Evolutionary conservation across 2,329 filamentous ascomycete species (phyloP), one percentile per base, ranked within the genome.

Genomic region (Alternaria sp.): DNA sequence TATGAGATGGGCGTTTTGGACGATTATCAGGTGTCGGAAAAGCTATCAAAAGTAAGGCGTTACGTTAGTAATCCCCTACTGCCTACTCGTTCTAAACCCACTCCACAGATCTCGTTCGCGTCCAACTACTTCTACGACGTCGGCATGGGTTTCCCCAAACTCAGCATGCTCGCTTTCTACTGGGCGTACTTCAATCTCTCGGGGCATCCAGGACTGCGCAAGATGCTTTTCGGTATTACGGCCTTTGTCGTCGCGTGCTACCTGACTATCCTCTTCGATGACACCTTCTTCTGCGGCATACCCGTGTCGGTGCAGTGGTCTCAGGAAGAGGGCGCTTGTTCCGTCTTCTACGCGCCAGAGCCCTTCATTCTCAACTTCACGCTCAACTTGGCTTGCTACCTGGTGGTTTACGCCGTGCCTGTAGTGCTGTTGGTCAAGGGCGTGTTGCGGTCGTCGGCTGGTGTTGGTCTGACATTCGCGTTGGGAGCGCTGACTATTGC

Each of bases 361-460:
- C 66, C 65, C 0, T 69, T 69, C n/a, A 69, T 69, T 24, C 41
- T 69, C n/a, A 67, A 69, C 58, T 69, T 69, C n/a, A 67, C 66
- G 0, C 61, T 69, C 24, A 69, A 69, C 5, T 26, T 69, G 21
- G 65, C 66, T 2, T 69, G 66, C 23, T 69, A 69, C 45, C 52
- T 69, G 1, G 61, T 64, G 0, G 63, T 66, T 4, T 69, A 69
- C 24, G 56, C 66, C 0, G 58, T 69, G 7, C 66, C 66, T 1
- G 34, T 59, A 0, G 54, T 66, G 3, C 54, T 69, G 3, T 44
- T 69, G 21, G 21, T 41, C 1, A 50, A 60, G 26, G 63, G 66
- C 33, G 42, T 66, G 1, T 45, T 69, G 17, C 40, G 53, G 14
- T 28, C 42, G 0, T 67, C 65, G 2, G 21, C 48, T 4, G 66